Evolutionary conservation across 2,329 filamentous ascomycete species (phyloP).

Genomic region (Kalaharituber pfeilii): DNA sequence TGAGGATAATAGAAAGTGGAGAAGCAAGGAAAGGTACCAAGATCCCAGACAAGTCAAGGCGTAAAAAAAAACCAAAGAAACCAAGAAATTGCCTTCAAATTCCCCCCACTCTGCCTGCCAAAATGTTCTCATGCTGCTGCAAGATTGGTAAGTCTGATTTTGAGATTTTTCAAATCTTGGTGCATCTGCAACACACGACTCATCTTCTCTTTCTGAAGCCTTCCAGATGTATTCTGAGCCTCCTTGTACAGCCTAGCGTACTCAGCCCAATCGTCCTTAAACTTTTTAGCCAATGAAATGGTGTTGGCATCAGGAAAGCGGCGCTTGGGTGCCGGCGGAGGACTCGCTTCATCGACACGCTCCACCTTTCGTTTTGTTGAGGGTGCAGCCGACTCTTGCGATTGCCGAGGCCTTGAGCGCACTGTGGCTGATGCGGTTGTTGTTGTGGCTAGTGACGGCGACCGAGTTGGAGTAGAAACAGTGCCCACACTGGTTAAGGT

Average conservation of each 20-base stretch:
- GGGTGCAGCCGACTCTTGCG: not conserved
- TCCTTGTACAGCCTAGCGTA: constrained; percentile 15
- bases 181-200: constrained; percentile 16
- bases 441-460: not conserved
- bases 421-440: not conserved
- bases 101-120: no score
- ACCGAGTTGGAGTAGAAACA: not conserved
- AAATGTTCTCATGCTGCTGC: constrained; percentile 7
- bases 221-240: constrained; percentile 8
- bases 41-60: no score
- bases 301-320: constrained; percentile 10
- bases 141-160: constrained; percentile 11
- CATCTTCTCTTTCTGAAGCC: constrained; percentile 16
- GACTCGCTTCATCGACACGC: constrained; percentile 12
- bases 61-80: no score
- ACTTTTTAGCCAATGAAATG: constrained; percentile 15
- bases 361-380: constrained; percentile 6
- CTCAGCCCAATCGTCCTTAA: constrained; percentile 16
- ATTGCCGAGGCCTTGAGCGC: not conserved
- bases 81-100: no score
- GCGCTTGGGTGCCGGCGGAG: constrained; percentile 11
- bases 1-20: not conserved
- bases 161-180: constrained; percentile 14
- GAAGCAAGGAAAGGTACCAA: not conserved
- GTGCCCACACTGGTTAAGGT: not conserved